Percentiles rank a stretch among this genome's conserved stretches.
Conservation (phyloP, 2,329 filamentous ascomycete genomes). For the Purpureocillium takamizusanense region DNA sequence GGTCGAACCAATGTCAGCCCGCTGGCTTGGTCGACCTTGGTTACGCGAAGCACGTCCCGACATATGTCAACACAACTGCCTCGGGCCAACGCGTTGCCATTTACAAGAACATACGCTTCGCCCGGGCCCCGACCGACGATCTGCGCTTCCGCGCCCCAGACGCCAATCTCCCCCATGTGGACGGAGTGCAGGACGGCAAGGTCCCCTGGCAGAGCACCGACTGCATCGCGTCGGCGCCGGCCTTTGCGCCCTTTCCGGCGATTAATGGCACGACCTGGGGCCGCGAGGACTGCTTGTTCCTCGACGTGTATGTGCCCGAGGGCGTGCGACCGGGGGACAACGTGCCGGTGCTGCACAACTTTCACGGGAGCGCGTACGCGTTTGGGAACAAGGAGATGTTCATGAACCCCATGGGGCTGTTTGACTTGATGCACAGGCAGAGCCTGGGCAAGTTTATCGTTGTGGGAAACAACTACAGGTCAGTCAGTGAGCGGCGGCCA, state of each 20-base stretch:
- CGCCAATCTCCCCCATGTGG: conserved; percentile 4
- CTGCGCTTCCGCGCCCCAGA: conserved; percentile 13
- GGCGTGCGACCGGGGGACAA: conserved; percentile 9
- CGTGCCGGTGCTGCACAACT: conserved; percentile 11
- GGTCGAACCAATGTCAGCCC: neutral
- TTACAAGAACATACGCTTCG: conserved; percentile 17
- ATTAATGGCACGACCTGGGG: conserved; percentile 12
- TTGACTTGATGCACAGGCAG: conserved; percentile 7
- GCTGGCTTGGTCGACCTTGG: conserved; percentile 8
- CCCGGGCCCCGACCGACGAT: conserved; percentile 11
- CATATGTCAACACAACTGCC: conserved; percentile 9
- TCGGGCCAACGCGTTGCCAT: conserved; percentile 10
- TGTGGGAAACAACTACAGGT: conserved; percentile 13
- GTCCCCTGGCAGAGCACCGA: neutral
- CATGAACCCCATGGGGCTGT: conserved; percentile 8
- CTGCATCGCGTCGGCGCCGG: conserved; percentile 10
- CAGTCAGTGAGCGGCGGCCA: no score
- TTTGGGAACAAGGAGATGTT: conserved; percentile 13
- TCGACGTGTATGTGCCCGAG: conserved; percentile 13
- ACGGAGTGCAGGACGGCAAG: conserved; percentile 9
- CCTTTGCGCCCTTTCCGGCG: conserved; percentile 6
- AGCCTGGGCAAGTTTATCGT: conserved; percentile 9
- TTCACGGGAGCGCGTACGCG: conserved; percentile 9
- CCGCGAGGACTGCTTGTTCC: conserved; percentile 12
- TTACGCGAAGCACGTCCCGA: conserved; percentile 10